phyloP scores from a whole-genome alignment of 129 eudicot species.

The Deinandra increscens region DNA sequence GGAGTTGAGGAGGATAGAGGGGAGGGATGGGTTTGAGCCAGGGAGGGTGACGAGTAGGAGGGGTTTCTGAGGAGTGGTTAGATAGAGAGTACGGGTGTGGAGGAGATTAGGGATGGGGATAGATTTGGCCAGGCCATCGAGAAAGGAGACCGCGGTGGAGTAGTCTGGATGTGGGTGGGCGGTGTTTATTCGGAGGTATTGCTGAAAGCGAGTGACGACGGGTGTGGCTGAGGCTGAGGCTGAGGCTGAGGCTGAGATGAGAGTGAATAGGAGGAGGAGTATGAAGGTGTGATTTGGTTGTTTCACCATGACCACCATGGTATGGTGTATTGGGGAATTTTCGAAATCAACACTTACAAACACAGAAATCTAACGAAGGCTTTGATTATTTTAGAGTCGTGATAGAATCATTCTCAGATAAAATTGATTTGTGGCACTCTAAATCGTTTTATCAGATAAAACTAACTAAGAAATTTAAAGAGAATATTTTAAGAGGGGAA shows the following conservation, averaged over 20 bases:
- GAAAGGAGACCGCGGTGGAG: conserved; percentile 57
- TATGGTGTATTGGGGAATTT: too few relatives aligned
- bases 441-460: too few relatives aligned
- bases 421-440: too few relatives aligned
- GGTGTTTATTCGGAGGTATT: conserved; percentile 75
- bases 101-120: conserved; percentile 65
- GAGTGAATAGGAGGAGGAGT: neutral
- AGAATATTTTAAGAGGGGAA: too few relatives aligned
- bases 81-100: conserved; percentile 40
- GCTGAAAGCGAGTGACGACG: conserved; percentile 54
- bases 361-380: too few relatives aligned
- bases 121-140: conserved; percentile 46
- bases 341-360: too few relatives aligned
- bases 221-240: conserved; percentile 26
- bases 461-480: too few relatives aligned
- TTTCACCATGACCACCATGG: conserved; percentile 16
- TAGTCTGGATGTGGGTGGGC: conserved; percentile 90
- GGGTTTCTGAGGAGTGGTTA: conserved; percentile 52
- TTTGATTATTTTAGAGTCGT: too few relatives aligned
- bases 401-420: too few relatives aligned
- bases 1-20: conserved; percentile 75
- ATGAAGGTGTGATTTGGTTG: neutral
- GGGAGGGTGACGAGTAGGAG: conserved; percentile 65
- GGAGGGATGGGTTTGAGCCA: conserved; percentile 62
- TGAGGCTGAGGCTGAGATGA: too few relatives aligned